A percentile compares a stretch with the other conserved stretches of the same genome.
Evolutionary conservation across 2,329 filamentous ascomycete genomes (phyloP).

Genomic region (Penicillium sp.): DNA sequence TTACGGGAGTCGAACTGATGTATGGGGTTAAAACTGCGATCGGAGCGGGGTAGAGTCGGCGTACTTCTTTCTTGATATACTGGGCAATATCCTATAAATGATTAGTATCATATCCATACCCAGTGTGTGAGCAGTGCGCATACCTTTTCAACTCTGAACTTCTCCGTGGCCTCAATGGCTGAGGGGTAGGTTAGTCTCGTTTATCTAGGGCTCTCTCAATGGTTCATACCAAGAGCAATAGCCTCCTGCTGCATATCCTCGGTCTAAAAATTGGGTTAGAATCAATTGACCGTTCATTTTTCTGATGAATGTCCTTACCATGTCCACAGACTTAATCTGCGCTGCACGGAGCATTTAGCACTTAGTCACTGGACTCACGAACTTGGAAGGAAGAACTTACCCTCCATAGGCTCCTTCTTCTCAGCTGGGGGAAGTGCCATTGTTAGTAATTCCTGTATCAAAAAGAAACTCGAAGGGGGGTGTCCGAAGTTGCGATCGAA

Average conservation of each 20-base stretch:
- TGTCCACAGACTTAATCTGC: constrained; percentile 96
- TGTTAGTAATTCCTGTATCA: constrained; percentile 3
- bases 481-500: background rate
- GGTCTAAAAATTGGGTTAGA: constrained; percentile 57
- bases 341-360: constrained; percentile 52
- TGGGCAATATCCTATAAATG: constrained; percentile 80
- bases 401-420: constrained; percentile 72
- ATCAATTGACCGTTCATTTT: constrained; percentile 2
- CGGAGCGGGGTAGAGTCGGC: constrained; percentile 22
- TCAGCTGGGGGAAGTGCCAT: constrained; percentile 39
- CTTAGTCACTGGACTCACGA: background rate
- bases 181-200: constrained; percentile 24
- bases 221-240: constrained; percentile 81
- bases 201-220: constrained; percentile 1
- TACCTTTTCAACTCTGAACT: constrained; percentile 71
- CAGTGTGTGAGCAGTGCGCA: constrained; percentile 1
- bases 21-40: constrained; percentile 15
- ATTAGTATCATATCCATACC: constrained; percentile 11
- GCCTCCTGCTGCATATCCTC: constrained; percentile 97
- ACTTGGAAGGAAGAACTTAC: constrained; percentile 43
- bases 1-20: constrained; percentile 90
- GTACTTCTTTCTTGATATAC: constrained; percentile 89
- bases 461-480: background rate
- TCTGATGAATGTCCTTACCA: constrained; percentile 60
- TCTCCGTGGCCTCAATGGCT: constrained; percentile 71